These are phyloP conservation scores for Plasmodium sp. DNA, from an alignment of 169 alveolate genomes.

Conservation along the genomic window DNA sequence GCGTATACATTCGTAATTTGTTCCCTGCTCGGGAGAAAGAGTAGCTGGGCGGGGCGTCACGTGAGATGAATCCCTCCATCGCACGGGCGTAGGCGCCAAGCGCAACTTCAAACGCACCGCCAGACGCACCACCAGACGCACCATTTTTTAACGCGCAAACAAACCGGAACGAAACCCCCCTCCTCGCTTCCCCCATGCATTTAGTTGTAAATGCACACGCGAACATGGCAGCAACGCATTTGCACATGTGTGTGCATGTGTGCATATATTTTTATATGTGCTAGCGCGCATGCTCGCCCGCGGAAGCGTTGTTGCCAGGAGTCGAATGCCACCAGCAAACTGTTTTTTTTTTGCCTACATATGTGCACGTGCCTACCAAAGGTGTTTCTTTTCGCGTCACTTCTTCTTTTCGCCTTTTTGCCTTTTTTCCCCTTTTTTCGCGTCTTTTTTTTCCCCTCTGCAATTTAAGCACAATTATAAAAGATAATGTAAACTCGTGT, in stretches of 20 bases:
- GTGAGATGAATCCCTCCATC: background rate
- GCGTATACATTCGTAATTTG: background rate
- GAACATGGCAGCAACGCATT: background rate
- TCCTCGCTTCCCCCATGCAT: background rate
- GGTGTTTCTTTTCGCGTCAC: background rate
- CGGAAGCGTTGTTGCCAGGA: background rate
- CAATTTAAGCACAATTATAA: slow-evolving; percentile 13
- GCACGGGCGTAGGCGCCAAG: background rate
- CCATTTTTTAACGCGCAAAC: background rate
- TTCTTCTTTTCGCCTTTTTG: too few relatives aligned
- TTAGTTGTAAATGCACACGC: background rate
- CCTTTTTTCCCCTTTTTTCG: background rate
- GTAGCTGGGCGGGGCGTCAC: background rate
- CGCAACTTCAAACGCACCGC: background rate
- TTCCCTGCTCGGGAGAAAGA: background rate
- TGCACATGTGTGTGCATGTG: background rate
- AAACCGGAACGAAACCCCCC: background rate
- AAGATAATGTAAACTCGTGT: slow-evolving; percentile 4
- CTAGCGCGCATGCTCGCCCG: background rate
- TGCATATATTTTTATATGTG: background rate
- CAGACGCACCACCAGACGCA: background rate
- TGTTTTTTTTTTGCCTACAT: background rate
- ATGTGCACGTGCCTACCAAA: slow-evolving; percentile 1
- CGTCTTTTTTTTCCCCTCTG: background rate
- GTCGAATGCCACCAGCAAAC: background rate